Evolutionary conservation across 1,139 yeast species (phyloP).

Genomic region (Wickerhamiella infanticola): DNA sequence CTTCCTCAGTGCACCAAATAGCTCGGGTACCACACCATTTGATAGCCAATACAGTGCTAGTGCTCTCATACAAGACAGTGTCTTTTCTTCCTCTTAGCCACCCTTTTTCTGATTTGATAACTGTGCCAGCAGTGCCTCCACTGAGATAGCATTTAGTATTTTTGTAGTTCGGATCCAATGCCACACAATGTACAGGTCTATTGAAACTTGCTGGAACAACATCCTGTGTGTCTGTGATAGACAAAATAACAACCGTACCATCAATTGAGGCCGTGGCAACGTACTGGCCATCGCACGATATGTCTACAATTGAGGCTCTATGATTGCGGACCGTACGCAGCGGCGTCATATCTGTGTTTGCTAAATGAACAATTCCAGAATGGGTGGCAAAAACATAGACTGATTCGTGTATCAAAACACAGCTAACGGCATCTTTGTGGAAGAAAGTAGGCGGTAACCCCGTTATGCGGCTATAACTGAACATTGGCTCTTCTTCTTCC

Average conservation of each 20-base stretch:
- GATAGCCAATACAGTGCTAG: slow-evolving; percentile 62
- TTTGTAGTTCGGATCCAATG: slow-evolving; percentile 54
- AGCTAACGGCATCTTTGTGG: slow-evolving; percentile 59
- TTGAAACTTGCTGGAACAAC: slow-evolving; percentile 67
- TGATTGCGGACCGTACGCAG: slow-evolving; percentile 71
- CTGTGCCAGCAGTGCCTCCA: slow-evolving; percentile 86
- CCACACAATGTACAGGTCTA: slow-evolving; percentile 79
- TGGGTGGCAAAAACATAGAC: slow-evolving; percentile 77
- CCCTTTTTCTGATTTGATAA: slow-evolving; percentile 55
- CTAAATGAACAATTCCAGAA: slow-evolving; percentile 63
- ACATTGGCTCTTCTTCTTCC: slow-evolving; percentile 12
- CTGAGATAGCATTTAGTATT: slow-evolving; percentile 52
- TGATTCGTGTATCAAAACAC: slow-evolving; percentile 42
- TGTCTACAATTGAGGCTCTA: slow-evolving; percentile 61
- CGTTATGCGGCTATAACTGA: slow-evolving; percentile 12
- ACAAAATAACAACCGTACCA: slow-evolving; percentile 77
- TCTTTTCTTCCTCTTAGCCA: slow-evolving; percentile 83
- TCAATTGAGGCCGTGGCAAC: slow-evolving; percentile 87
- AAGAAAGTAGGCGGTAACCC: slow-evolving; percentile 31
- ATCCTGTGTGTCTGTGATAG: slow-evolving; percentile 45
- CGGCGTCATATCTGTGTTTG: slow-evolving; percentile 39
- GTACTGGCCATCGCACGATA: slow-evolving; percentile 45
- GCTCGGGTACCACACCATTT: slow-evolving; percentile 47
- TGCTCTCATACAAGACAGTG: slow-evolving; percentile 40
- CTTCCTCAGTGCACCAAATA: slow-evolving; percentile 76